Evolutionary conservation across 1,284 basidiomycete genomes (phyloP).

Genomic region (Moesziomyces globuligerus): DNA sequence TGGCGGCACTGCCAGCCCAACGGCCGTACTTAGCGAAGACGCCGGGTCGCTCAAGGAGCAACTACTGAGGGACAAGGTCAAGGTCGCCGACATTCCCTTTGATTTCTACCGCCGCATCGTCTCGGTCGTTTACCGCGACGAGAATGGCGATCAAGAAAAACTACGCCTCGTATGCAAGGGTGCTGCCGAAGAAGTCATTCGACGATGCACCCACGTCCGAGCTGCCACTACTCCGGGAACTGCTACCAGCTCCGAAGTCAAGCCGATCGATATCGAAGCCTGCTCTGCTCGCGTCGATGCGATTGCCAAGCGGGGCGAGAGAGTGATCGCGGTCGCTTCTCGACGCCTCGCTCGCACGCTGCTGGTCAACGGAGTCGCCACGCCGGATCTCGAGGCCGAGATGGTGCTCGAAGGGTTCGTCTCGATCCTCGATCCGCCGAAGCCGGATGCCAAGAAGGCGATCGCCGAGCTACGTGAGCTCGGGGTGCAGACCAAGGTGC

Average conservation of each 20-base stretch:
- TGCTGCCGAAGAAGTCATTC: slow-evolving; percentile 9
- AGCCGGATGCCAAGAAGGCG: neutral
- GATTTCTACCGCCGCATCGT: slow-evolving; percentile 10
- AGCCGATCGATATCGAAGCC: slow-evolving; percentile 3
- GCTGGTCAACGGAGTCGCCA: neutral
- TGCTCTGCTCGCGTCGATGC: slow-evolving; percentile 4
- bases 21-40: no score
- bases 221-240: neutral
- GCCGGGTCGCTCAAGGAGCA: neutral
- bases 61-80: slow-evolving; percentile 4
- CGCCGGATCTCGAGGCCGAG: neutral
- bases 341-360: slow-evolving; percentile 3
- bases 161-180: slow-evolving; percentile 9
- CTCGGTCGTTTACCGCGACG: slow-evolving; percentile 6
- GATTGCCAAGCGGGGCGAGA: slow-evolving; percentile 7
- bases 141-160: slow-evolving; percentile 3
- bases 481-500: neutral
- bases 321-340: slow-evolving; percentile 5
- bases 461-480: neutral
- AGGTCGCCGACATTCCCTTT: slow-evolving; percentile 8
- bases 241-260: neutral
- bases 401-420: neutral
- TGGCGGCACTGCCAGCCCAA: neutral
- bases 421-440: neutral
- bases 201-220: slow-evolving; percentile 9